Evolutionary conservation across 2,329 filamentous ascomycete genomes (phyloP).

Genomic region (Rhytidhysteron rufulum): DNA sequence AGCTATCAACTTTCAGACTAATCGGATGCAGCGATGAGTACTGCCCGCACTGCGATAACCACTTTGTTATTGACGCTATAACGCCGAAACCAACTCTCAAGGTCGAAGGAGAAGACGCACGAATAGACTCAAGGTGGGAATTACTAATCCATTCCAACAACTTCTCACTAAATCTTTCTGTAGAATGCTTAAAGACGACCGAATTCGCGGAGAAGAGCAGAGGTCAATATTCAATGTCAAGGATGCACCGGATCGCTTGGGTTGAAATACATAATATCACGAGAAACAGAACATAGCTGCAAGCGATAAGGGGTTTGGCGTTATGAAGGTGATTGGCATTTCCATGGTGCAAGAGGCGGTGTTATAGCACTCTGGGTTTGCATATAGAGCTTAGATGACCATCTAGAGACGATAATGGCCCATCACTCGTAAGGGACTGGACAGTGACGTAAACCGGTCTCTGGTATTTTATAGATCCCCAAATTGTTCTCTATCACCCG

Average conservation of each 20-base stretch:
- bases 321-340: too few species aligned
- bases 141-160: not conserved
- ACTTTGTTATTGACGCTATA: conserved; percentile 87
- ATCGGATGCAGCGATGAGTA: conserved; percentile 73
- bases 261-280: too few species aligned
- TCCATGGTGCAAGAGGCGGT: too few species aligned
- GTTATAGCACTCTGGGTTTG: too few species aligned
- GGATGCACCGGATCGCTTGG: conserved; percentile 70
- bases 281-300: too few species aligned
- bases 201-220: conserved; percentile 58
- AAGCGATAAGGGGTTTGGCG: too few species aligned
- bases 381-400: too few species aligned
- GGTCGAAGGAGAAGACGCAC: conserved; percentile 85
- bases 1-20: conserved; percentile 4
- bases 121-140: conserved; percentile 67
- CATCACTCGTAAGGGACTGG: too few species aligned
- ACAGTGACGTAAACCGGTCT: conserved; percentile 20
- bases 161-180: not conserved
- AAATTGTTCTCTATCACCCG: conserved; percentile 22
- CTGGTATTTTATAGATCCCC: conserved; percentile 22
- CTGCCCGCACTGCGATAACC: conserved; percentile 98
- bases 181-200: conserved; percentile 88
- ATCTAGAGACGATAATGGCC: too few species aligned
- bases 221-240: conserved; percentile 73
- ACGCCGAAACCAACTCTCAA: conserved; percentile 78